These are phyloP conservation scores for Botrytis cinerea DNA, from an alignment of 2,329 filamentous ascomycete genomes.

Conservation along the genomic window DNA sequence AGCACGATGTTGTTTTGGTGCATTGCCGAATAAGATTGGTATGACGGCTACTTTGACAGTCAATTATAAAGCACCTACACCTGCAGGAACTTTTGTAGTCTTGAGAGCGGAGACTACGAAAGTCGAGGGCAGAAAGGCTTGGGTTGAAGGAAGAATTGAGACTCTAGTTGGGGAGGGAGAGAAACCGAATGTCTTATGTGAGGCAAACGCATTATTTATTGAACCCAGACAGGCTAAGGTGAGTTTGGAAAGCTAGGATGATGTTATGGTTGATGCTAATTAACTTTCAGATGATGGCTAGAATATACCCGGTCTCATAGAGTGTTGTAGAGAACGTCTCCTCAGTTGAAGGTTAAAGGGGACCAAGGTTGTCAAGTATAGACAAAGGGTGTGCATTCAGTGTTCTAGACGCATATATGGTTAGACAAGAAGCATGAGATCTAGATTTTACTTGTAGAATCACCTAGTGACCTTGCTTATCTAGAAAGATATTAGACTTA, in stretches of 20 bases:
- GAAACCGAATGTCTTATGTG: conserved; percentile 68
- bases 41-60: conserved; percentile 84
- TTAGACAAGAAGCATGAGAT: neutral
- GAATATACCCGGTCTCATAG: conserved; percentile 28
- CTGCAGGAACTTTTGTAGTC: conserved; percentile 74
- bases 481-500: neutral
- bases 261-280: conserved; percentile 19
- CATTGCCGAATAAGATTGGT: conserved; percentile 80
- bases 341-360: neutral
- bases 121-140: conserved; percentile 91
- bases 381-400: neutral
- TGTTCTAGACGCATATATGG: neutral
- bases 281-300: conserved; percentile 28
- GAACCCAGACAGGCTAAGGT: conserved; percentile 77
- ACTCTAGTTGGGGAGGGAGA: conserved; percentile 66
- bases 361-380: neutral
- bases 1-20: conserved; percentile 83
- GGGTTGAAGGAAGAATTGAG: conserved; percentile 87
- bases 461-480: neutral
- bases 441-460: neutral
- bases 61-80: conserved; percentile 80
- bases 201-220: conserved; percentile 84
- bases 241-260: conserved; percentile 24
- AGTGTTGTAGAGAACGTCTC: neutral
- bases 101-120: conserved; percentile 77